Conservation (phyloP, 1,139 yeast species). For the Petasospora fabianii region DNA sequence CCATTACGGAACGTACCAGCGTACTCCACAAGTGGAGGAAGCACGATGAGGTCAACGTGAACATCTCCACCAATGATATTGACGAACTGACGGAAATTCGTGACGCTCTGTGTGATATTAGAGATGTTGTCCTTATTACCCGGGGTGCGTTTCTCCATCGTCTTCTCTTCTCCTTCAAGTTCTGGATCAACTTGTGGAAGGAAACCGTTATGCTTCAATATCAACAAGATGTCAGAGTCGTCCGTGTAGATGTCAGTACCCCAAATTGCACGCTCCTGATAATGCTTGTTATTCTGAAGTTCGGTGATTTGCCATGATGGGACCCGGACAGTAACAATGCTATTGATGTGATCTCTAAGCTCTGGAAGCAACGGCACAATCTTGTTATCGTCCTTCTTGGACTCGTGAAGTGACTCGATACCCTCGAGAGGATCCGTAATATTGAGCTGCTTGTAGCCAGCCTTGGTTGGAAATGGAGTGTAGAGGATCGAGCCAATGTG, state of each 20-base stretch:
- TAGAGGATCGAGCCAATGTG: slow-evolving; percentile 63
- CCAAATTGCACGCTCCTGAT: slow-evolving; percentile 65
- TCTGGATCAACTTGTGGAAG: slow-evolving; percentile 42
- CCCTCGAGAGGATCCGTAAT: not conserved
- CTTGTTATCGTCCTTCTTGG: slow-evolving; percentile 4
- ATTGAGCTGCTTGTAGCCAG: slow-evolving; percentile 15
- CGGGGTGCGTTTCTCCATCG: slow-evolving; percentile 29
- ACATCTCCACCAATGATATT: slow-evolving; percentile 44
- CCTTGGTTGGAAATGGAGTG: slow-evolving; percentile 48
- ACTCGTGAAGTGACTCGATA: not conserved
- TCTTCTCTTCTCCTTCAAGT: slow-evolving; percentile 18
- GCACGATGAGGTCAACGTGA: slow-evolving; percentile 61
- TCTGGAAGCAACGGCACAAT: slow-evolving; percentile 40
- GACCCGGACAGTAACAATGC: slow-evolving; percentile 60
- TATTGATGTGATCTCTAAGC: slow-evolving; percentile 51
- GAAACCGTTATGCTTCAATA: slow-evolving; percentile 71
- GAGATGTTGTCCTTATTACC: slow-evolving; percentile 31
- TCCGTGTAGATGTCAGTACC: slow-evolving; percentile 93
- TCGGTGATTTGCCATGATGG: slow-evolving; percentile 39
- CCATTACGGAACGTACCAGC: slow-evolving; percentile 64
- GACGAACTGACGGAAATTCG: slow-evolving; percentile 26
- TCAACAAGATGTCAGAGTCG: slow-evolving; percentile 80
- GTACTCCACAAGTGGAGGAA: slow-evolving; percentile 66
- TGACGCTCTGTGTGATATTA: slow-evolving; percentile 29
- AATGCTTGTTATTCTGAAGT: slow-evolving; percentile 30